Base-by-base conservation (phyloP, 2,329 filamentous ascomycete genomes). In the Penicillium sp. region DNA sequence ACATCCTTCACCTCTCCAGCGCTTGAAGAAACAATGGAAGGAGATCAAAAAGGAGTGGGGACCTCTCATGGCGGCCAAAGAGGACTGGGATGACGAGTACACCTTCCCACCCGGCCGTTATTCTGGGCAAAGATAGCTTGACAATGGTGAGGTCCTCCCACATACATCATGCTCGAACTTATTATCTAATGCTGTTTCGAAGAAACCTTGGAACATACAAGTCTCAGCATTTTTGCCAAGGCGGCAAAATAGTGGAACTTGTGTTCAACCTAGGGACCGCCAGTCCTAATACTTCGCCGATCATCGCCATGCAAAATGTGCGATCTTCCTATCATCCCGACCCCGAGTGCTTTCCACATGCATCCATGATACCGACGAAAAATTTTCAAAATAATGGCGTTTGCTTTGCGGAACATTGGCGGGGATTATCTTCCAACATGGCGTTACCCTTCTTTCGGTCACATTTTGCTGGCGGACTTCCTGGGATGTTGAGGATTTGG, bases 21-120 rank as follows among this genome's bases (percentile, higher is more conserved):
- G 54, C 21, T 18, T 56, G 21, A 60, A 59, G 39, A 53, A 59
- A 32, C 52, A 46, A n/a, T 46, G 56, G 39, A 35, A 45, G 9
- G 29, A 32, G 1, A 35, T 59, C 6, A 52, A 57, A 37, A 55
- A 59, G 35, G 54, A 57, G 25, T 62, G 60, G 60, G 58, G 56
- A 8, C 60, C 60, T 15, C 52, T 60, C 16, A 60, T 64, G 58
- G 54, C 56, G 10, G 63, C 63, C 15, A 64, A 60, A 39, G 54
- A 59, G 18, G 37, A 50, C 23, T 41, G 58, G n/a, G 40, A 64
- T n/a, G 61, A 62, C 25, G 58, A 63, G 16, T 64, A 65, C 45
- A 64, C 60, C 29, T 64, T 65, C 50, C 56, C 60, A 40, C 46
- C 53, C 12, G 56, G 59, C 16, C 55, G 58, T 32, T 61, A 57